Conservation (phyloP, 139 green algal genomes). For the Astrephomene gubernaculifera region DNA sequence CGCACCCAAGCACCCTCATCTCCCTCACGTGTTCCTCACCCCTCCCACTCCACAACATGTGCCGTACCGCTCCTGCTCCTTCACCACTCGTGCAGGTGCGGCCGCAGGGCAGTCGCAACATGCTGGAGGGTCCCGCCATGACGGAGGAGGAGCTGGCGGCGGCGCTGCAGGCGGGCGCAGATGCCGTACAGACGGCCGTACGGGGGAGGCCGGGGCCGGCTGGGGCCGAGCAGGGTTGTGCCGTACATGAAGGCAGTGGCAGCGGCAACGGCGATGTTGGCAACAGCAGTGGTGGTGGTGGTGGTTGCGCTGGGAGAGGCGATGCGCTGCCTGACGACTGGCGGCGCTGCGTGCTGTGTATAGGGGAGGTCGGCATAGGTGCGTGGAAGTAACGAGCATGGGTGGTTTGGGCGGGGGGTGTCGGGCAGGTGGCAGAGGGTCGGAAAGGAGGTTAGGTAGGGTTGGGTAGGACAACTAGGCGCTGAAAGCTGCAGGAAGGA, state of each 20-base stretch:
- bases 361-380: constrained; percentile 67
- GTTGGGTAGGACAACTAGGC: too few species aligned
- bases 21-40: too few species aligned
- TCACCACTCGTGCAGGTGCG: background rate
- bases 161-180: background rate
- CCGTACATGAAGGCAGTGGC: background rate
- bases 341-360: constrained; percentile 1
- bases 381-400: too few species aligned
- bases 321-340: constrained; percentile 5
- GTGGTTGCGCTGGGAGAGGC: too few species aligned
- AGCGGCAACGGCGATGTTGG: background rate
- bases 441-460: too few species aligned
- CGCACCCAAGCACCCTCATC: too few species aligned
- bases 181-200: constrained; percentile 1
- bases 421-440: too few species aligned
- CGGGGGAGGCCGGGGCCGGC: background rate
- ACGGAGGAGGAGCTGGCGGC: constrained; percentile 29
- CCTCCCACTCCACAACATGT: too few species aligned
- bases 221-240: background rate
- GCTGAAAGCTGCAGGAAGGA: too few species aligned
- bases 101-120: constrained; percentile 36
- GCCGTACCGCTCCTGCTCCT: background rate
- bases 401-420: too few species aligned
- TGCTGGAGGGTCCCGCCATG: constrained; percentile 56
- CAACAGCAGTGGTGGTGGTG: background rate